Evolutionary conservation across 1,284 basidiomycete genomes (phyloP), one percentile per base, ranked within the genome.

Genomic region (Cryptococcus deneoformans): DNA sequence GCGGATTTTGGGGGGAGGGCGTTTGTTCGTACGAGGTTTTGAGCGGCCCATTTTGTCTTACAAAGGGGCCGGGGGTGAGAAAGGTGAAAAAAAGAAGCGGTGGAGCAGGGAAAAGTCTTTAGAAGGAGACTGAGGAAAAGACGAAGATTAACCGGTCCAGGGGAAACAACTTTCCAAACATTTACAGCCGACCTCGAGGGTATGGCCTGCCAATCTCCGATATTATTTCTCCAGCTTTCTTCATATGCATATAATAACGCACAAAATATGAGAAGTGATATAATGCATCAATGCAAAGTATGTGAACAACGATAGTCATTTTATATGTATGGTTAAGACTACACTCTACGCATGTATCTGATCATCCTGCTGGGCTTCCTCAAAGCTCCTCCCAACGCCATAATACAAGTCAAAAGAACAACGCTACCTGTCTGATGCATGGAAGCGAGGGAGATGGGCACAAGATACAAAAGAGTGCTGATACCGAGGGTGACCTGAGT

Each of bases 401-500:
- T 78, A 80, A 93, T 85, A 12, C 88, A 84, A n/a, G 88, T 92
- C 37, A 99, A 79, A 12, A 99, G 80, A 46, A 89, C 84, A 6
- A 99, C 87, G 66, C 91, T 92, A 8, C 95, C 95, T 0, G 92
- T 94, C 77, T 99, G 96, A 75, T 99, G 96, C 42, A 88, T 84
- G 8, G 93, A 90, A 1, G 96, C 96, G 2, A 99, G 80, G 1
- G 90, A 89, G 4, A 93, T 85, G 0, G 96, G 96, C 0, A 99
- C 96, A 60, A 99, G 84, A 77, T 96, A 96, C 36, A 98, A 76
- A 14, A 99, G 80, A 0, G 96, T 99, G 11, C 87, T 86, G 60
- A 99, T 92, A 1, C 96, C 96, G 20, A 99, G 82, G 0, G 87
- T 79, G 35, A 92, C 90, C 77, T 99, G 96, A 2, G 90, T 73